Conservation (phyloP, 2,329 filamentous ascomycete species). For the Ilyonectria sp. region DNA sequence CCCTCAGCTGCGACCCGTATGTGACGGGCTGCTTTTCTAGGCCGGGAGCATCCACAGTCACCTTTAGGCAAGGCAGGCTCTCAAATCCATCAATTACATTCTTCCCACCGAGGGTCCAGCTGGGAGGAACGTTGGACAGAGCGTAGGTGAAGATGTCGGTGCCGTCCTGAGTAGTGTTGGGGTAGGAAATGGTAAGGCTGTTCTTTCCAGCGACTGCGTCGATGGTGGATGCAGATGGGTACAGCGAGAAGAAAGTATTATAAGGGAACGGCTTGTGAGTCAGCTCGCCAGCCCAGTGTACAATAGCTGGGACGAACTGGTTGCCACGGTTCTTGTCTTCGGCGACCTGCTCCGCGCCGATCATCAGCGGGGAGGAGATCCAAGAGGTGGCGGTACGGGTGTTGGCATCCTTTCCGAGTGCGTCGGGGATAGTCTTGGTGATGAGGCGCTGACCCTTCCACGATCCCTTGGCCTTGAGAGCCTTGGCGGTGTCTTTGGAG, state of each 20-base stretch:
- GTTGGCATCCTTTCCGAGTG: constrained; percentile 48
- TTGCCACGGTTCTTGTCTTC: constrained; percentile 56
- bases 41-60: constrained; percentile 56
- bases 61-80: constrained; percentile 56
- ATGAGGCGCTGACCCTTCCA: constrained; percentile 55
- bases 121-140: constrained; percentile 55
- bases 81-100: constrained; percentile 51
- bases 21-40: constrained; percentile 53
- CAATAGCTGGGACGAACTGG: constrained; percentile 62
- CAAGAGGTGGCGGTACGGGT: constrained; percentile 56
- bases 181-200: constrained; percentile 55
- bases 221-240: constrained; percentile 60
- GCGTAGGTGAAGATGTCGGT: constrained; percentile 58
- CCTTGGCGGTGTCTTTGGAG: constrained; percentile 45
- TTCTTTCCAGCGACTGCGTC: constrained; percentile 55
- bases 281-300: constrained; percentile 61
- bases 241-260: constrained; percentile 57
- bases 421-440: constrained; percentile 54
- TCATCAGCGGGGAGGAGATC: constrained; percentile 60
- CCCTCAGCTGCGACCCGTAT: constrained; percentile 56
- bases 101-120: constrained; percentile 54
- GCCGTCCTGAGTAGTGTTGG: constrained; percentile 57
- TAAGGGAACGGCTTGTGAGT: constrained; percentile 57
- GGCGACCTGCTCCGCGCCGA: constrained; percentile 56
- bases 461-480: constrained; percentile 49